Percentiles rank a stretch among this genome's conserved stretches.
Conservation (phyloP, 202 grass and related monocot species). For the Elaeis oleifera region DNA sequence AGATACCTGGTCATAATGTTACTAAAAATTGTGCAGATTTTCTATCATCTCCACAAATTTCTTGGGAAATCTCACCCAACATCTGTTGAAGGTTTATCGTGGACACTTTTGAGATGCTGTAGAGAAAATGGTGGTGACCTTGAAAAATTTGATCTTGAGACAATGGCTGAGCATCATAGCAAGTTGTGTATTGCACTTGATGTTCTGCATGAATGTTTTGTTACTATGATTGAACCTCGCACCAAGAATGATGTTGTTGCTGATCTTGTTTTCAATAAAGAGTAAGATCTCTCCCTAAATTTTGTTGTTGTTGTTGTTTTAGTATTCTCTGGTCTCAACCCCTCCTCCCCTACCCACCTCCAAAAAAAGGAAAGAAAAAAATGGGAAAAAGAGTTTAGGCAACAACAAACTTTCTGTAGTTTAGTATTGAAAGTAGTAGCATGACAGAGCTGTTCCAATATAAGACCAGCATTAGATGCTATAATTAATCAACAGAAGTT, state of each 20-base stretch:
- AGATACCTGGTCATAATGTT: slow-evolving; percentile 18
- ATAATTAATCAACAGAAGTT: no score
- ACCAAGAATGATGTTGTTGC: slow-evolving; percentile 53
- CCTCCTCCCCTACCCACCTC: no score
- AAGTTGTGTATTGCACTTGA: slow-evolving; percentile 54
- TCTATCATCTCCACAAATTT: slow-evolving; percentile 34
- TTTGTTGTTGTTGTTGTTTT: no score
- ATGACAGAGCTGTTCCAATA: no score
- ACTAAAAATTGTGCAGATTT: slow-evolving; percentile 39
- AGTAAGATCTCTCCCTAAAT: slow-evolving; percentile 35
- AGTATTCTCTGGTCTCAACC: no score
- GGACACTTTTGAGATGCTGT: slow-evolving; percentile 50
- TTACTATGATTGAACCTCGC: slow-evolving; percentile 62
- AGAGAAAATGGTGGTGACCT: slow-evolving; percentile 20
- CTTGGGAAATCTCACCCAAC: slow-evolving; percentile 48
- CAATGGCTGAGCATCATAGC: slow-evolving; percentile 38
- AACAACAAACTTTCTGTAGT: no score
- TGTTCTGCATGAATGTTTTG: slow-evolving; percentile 75
- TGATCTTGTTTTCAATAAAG: slow-evolving; percentile 70
- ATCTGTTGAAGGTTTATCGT: slow-evolving; percentile 43
- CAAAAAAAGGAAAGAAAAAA: no score
- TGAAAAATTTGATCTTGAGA: slow-evolving; percentile 27
- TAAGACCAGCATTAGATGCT: no score
- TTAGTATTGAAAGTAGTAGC: no score
- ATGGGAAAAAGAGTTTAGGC: no score